phyloP scores from a whole-genome alignment of 495 filamentous ascomycete species.

The Xylaria cubensis region DNA sequence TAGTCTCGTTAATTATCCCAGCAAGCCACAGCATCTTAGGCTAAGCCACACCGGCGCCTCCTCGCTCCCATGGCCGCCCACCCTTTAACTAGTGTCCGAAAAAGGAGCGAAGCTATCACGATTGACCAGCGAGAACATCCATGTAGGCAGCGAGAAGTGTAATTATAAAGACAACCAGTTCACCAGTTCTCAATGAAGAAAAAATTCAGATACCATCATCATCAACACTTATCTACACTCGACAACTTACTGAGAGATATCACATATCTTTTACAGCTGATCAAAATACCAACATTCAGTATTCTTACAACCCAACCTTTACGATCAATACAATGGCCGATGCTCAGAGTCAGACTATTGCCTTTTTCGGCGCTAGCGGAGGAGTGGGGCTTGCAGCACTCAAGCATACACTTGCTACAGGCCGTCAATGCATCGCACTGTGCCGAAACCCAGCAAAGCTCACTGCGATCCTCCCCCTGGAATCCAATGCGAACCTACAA shows the following conservation, averaged over 20 bases:
- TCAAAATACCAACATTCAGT: not conserved
- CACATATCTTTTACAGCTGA: not conserved
- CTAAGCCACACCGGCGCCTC: not conserved
- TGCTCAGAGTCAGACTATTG: constrained; percentile 45
- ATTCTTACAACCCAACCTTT: too few relatives aligned
- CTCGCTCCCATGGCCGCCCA: constrained; percentile 1
- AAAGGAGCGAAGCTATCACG: constrained; percentile 19
- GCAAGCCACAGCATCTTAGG: not conserved
- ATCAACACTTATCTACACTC: not conserved
- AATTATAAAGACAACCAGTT: not conserved
- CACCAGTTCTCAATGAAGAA: not conserved
- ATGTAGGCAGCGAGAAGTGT: not conserved
- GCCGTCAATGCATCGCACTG: constrained; percentile 59
- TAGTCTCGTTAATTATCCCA: not conserved
- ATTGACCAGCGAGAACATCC: too few relatives aligned
- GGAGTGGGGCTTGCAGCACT: constrained; percentile 56
- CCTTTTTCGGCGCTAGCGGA: constrained; percentile 66
- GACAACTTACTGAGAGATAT: not conserved
- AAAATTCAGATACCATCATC: not conserved
- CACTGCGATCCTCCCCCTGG: constrained; percentile 44
- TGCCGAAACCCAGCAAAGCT: constrained; percentile 71
- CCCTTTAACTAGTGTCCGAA: constrained; percentile 2
- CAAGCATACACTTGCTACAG: constrained; percentile 55
- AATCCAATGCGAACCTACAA: constrained; percentile 47
- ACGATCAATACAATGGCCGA: not conserved